Evolutionary conservation across 2,329 filamentous ascomycete species (phyloP).

Genomic region (Botrytis hyacinthi): DNA sequence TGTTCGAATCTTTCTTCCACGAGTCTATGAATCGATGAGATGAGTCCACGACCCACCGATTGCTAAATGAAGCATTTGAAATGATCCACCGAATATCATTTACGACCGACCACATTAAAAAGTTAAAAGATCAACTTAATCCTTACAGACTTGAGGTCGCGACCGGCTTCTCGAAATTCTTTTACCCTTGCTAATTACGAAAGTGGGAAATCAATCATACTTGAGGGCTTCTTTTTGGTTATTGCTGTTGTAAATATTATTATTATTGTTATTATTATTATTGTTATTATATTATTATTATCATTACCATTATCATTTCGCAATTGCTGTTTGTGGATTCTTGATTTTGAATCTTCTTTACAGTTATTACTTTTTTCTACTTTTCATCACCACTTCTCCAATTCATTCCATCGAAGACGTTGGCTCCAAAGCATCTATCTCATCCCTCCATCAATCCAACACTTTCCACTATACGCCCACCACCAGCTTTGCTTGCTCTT

Average conservation of each 20-base stretch:
- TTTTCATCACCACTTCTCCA: not conserved
- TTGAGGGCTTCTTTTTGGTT: not conserved
- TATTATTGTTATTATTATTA: not conserved
- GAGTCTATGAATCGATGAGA: not conserved
- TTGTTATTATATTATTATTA: not conserved
- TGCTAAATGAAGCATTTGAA: not conserved
- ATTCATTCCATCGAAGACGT: not conserved
- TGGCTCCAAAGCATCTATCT: not conserved
- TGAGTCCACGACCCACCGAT: not conserved
- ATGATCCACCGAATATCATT: conserved; percentile 4
- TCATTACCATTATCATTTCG: not conserved
- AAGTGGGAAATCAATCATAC: conserved; percentile 2
- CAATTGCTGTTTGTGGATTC: not conserved
- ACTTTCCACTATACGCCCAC: not conserved
- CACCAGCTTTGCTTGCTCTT: not conserved
- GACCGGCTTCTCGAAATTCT: not conserved
- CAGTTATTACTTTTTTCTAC: not conserved
- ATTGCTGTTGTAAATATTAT: not conserved
- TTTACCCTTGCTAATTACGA: not conserved
- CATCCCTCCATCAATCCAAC: not conserved
- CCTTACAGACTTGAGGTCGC: not conserved
- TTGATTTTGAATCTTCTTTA: not conserved
- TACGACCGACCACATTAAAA: not conserved
- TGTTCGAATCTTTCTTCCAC: not conserved
- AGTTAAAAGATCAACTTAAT: conserved; percentile 4